A percentile compares a stretch with the other conserved stretches of the same genome.
These are phyloP conservation scores for Thecaphora frezii DNA, from an alignment of 1,284 basidiomycete species.

Conservation along the genomic window DNA sequence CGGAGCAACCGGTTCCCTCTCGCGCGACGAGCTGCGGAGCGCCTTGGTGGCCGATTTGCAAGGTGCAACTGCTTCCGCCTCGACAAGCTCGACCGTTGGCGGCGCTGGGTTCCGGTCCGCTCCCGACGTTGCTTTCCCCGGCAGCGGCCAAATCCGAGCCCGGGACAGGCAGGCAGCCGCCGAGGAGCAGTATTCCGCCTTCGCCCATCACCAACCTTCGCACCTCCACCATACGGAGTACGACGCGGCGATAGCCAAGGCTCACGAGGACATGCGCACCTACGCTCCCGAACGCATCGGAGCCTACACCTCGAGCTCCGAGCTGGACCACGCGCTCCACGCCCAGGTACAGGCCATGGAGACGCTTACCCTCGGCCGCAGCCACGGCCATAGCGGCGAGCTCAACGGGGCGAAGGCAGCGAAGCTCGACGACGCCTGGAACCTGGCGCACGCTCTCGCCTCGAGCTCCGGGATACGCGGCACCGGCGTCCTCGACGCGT, in stretches of 20 bases:
- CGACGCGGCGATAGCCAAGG: too few relatives aligned
- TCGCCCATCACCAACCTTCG: too few relatives aligned
- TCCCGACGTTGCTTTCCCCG: too few relatives aligned
- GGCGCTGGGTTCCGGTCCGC: too few relatives aligned
- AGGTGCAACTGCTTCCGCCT: background rate
- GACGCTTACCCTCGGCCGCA: background rate
- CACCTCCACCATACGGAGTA: too few relatives aligned
- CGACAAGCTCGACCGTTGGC: conserved; percentile 1
- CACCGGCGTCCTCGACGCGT: too few relatives aligned
- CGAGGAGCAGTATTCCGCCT: too few relatives aligned
- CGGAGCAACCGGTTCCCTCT: background rate
- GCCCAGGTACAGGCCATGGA: background rate
- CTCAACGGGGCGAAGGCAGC: too few relatives aligned
- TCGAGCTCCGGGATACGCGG: too few relatives aligned
- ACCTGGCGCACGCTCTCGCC: background rate
- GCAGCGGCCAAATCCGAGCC: too few relatives aligned
- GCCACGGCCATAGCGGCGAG: too few relatives aligned
- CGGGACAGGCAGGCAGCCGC: too few relatives aligned
- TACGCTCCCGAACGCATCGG: background rate
- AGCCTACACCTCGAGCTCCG: background rate
- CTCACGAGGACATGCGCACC: background rate
- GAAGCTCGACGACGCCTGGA: background rate
- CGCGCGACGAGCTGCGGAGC: conserved; percentile 10
- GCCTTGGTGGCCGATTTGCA: conserved; percentile 21
- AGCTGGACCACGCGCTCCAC: background rate